Evolutionary conservation across 805 yeast species (phyloP).

Genomic region (Teunomyces panamensis): DNA sequence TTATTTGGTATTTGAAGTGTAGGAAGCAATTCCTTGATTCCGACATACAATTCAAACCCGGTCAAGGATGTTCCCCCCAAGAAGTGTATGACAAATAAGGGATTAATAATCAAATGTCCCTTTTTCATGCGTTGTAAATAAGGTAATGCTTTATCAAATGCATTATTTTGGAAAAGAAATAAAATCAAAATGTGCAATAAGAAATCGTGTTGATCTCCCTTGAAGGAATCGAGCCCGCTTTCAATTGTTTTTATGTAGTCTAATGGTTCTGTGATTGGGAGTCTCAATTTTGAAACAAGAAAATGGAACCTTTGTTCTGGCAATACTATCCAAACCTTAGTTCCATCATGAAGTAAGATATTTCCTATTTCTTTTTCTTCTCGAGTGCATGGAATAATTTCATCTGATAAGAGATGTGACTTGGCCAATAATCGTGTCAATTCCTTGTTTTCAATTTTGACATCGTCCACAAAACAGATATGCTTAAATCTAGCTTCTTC

Average conservation of each 20-base stretch:
- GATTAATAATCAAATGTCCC: constrained; percentile 12
- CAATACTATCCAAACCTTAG: constrained; percentile 10
- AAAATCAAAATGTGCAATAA: constrained; percentile 7
- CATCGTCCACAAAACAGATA: constrained; percentile 1
- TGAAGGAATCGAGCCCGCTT: not conserved
- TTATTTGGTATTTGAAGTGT: not conserved
- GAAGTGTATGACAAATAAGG: constrained; percentile 11
- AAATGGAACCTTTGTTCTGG: not conserved
- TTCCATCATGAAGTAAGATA: constrained; percentile 3
- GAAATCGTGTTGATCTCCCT: constrained; percentile 7
- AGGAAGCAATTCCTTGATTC: constrained; percentile 3
- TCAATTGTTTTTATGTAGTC: not conserved
- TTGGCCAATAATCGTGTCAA: not conserved
- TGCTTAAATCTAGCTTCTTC: not conserved
- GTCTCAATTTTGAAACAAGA: not conserved
- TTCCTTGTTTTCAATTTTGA: not conserved
- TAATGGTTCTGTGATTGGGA: not conserved
- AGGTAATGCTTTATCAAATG: constrained; percentile 3
- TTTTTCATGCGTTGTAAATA: constrained; percentile 10
- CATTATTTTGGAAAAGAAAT: not conserved
- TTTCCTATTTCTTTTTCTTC: constrained; percentile 3
- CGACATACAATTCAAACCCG: constrained; percentile 7
- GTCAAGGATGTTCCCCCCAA: constrained; percentile 2
- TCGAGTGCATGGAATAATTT: not conserved
- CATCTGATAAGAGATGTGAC: not conserved